phyloP scores from a whole-genome alignment of 2,329 filamentous ascomycete species.

The Colletotrichum brevisporum region DNA sequence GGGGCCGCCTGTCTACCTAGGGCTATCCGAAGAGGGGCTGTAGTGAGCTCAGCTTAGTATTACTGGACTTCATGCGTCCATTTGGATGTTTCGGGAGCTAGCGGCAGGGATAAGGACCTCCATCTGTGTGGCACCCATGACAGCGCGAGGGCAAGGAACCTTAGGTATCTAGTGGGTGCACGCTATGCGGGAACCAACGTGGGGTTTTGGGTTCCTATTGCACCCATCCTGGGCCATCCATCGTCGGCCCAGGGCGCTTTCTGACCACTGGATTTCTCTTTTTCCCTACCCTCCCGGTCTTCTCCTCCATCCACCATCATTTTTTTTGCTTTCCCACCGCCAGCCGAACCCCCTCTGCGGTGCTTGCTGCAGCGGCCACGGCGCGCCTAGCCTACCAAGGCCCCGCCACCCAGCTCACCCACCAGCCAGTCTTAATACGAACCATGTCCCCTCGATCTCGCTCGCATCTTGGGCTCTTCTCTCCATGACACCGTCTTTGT shows the following conservation, averaged over 20 bases:
- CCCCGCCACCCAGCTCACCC: constrained; percentile 38
- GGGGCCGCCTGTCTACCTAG: constrained; percentile 23
- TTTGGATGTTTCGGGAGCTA: constrained; percentile 15
- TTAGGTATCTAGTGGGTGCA: too few species aligned
- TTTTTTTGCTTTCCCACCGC: neutral
- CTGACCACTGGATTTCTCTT: constrained; percentile 17
- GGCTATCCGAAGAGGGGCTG: constrained; percentile 10
- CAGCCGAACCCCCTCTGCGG: neutral
- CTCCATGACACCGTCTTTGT: constrained; percentile 26
- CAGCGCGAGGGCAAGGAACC: too few species aligned
- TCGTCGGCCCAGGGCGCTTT: constrained; percentile 15
- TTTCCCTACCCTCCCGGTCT: constrained; percentile 10
- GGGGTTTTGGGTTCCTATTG: constrained; percentile 30
- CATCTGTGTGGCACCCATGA: constrained; percentile 1
- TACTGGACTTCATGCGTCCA: constrained; percentile 8
- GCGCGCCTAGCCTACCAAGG: constrained; percentile 36
- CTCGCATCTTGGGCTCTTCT: constrained; percentile 17
- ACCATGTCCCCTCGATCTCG: constrained; percentile 35
- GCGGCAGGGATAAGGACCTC: constrained; percentile 24
- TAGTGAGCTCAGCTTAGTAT: constrained; percentile 28
- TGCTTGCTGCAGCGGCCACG: constrained; percentile 25
- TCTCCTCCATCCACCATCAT: too few species aligned
- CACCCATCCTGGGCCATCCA: constrained; percentile 7
- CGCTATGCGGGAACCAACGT: constrained; percentile 23
- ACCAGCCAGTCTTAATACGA: constrained; percentile 33